Percentiles rank a stretch among this genome's conserved stretches.
Conservation (phyloP, 495 filamentous ascomycete species). For the Tuber indicum region DNA sequence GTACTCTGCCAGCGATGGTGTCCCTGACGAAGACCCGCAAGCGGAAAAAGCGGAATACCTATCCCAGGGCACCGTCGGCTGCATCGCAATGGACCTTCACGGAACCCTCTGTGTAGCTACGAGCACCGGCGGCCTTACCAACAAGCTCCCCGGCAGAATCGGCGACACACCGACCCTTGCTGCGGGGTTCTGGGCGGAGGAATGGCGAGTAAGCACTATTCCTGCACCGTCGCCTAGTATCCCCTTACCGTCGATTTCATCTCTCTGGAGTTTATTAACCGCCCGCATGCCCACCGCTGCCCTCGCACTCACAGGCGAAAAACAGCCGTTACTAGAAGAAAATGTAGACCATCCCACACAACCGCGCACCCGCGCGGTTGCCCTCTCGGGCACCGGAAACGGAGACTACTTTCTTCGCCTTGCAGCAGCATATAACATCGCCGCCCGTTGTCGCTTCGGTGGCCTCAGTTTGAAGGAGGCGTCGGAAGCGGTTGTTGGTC, state of each 20-base stretch:
- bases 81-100: conserved; percentile 66
- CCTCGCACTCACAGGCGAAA: not conserved
- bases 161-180: conserved; percentile 84
- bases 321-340: conserved; percentile 14
- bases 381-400: conserved; percentile 79
- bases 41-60: conserved; percentile 54
- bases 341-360: conserved; percentile 1
- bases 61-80: conserved; percentile 78
- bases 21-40: conserved; percentile 30
- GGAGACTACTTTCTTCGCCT: conserved; percentile 77
- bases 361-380: conserved; percentile 52
- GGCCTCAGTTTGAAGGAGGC: conserved; percentile 47
- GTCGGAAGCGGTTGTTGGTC: conserved; percentile 59
- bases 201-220: conserved; percentile 54
- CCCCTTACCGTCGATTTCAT: not conserved
- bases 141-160: conserved; percentile 76
- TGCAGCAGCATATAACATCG: conserved; percentile 48
- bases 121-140: conserved; percentile 81
- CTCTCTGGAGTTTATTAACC: not conserved
- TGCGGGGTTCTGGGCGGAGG: conserved; percentile 85
- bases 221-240: conserved; percentile 11
- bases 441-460: conserved; percentile 32
- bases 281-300: not conserved
- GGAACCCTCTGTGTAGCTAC: conserved; percentile 74
- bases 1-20: conserved; percentile 16